Evolutionary conservation across 352 stramenopile species (phyloP).

Genomic region (Albugo candida): DNA sequence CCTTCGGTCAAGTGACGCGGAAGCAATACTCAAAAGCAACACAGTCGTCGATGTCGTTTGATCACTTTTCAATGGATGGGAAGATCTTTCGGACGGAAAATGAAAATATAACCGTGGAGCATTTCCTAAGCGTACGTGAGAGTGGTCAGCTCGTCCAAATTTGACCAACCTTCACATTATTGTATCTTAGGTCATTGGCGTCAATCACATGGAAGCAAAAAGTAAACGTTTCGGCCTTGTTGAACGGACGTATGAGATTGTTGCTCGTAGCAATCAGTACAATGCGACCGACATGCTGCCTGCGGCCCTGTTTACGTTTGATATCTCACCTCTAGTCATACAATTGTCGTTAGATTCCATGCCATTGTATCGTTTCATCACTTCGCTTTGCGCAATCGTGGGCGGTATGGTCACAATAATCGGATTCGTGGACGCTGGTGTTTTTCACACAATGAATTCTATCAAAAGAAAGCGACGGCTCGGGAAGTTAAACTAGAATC

Average conservation of each 20-base stretch:
- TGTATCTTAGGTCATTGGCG: slow-evolving; percentile 35
- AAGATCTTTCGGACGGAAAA: slow-evolving; percentile 29
- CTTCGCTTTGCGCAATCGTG: slow-evolving; percentile 61
- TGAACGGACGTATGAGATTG: slow-evolving; percentile 56
- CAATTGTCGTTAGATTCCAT: slow-evolving; percentile 38
- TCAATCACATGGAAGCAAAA: slow-evolving; percentile 38
- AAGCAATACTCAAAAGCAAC: slow-evolving; percentile 11
- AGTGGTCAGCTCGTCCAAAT: slow-evolving; percentile 10
- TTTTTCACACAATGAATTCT: slow-evolving; percentile 66
- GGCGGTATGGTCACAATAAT: slow-evolving; percentile 73
- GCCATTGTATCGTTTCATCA: slow-evolving; percentile 75
- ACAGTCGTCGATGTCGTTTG: slow-evolving; percentile 18
- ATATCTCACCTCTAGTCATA: slow-evolving; percentile 65
- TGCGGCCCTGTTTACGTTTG: slow-evolving; percentile 52
- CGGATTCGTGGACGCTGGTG: slow-evolving; percentile 54
- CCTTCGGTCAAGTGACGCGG: slow-evolving; percentile 58
- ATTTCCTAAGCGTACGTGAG: slow-evolving; percentile 73
- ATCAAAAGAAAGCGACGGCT: slow-evolving; percentile 74
- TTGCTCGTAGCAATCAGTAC: slow-evolving; percentile 57
- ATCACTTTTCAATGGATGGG: slow-evolving; percentile 42
- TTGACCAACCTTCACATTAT: no score
- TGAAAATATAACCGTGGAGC: slow-evolving; percentile 57
- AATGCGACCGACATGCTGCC: slow-evolving; percentile 32
- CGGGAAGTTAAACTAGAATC: slow-evolving; percentile 31
- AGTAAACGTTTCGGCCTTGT: slow-evolving; percentile 28